These are phyloP conservation scores for Elaphomyces granulatus DNA, from an alignment of 495 filamentous ascomycete genomes.

Conservation along the genomic window DNA sequence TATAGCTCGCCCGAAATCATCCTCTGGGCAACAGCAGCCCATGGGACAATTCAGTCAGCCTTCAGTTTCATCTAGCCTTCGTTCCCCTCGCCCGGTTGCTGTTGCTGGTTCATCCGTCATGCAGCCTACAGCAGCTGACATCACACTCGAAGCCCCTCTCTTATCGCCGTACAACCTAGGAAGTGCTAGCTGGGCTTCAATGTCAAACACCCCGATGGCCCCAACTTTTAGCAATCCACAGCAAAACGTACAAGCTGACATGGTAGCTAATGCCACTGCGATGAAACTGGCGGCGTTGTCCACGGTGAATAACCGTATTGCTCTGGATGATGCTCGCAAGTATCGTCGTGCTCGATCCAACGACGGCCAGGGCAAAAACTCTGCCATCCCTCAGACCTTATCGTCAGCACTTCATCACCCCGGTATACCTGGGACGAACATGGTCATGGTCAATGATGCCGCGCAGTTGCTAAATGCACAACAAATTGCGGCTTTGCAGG, in stretches of 20 bases:
- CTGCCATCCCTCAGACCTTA: conserved; percentile 24
- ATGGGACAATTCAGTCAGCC: conserved; percentile 97
- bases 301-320: conserved; percentile 96
- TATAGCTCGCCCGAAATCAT: conserved; percentile 72
- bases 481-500: conserved; percentile 74
- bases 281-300: conserved; percentile 97
- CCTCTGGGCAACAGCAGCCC: conserved; percentile 64
- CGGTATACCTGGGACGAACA: conserved; percentile 47
- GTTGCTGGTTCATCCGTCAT: conserved; percentile 67
- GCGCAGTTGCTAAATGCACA: conserved; percentile 77
- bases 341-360: conserved; percentile 85
- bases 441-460: conserved; percentile 82
- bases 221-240: conserved; percentile 57
- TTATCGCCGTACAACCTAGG: conserved; percentile 77
- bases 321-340: conserved; percentile 88
- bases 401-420: conserved; percentile 38
- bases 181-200: conserved; percentile 93
- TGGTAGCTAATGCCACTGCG: conserved; percentile 96
- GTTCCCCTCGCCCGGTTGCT: conserved; percentile 67
- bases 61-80: conserved; percentile 60
- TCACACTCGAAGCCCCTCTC: conserved; percentile 56
- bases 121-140: conserved; percentile 45
- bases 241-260: conserved; percentile 65
- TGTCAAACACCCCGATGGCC: conserved; percentile 96
- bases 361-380: conserved; percentile 50